Evolutionary conservation across 352 stramenopile genomes (phyloP).

Genomic region (Elongisporangium prolatum): DNA sequence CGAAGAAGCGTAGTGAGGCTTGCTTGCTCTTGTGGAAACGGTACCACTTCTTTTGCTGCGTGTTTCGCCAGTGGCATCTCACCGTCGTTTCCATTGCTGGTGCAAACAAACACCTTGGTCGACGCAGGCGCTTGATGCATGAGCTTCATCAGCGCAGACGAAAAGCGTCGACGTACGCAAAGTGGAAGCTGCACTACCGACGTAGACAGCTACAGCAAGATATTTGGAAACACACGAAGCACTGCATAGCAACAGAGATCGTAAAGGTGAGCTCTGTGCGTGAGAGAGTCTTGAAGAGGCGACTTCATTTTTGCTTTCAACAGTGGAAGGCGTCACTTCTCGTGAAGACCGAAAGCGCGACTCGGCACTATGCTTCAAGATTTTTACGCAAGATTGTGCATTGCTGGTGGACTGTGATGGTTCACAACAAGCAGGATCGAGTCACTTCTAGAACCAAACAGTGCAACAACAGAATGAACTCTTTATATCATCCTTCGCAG

Average conservation of each 20-base stretch:
- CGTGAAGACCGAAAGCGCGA: constrained; percentile 1
- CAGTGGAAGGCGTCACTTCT: constrained; percentile 2
- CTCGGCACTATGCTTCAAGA: constrained; percentile 8
- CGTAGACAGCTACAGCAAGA: constrained; percentile 1
- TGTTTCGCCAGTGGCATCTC: constrained; percentile 5
- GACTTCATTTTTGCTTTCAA: constrained; percentile 7
- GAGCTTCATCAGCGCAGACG: too few relatives aligned
- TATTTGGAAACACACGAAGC: background rate
- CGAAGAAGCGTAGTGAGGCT: background rate
- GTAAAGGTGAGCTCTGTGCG: background rate
- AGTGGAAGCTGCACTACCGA: background rate
- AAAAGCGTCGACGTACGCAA: background rate
- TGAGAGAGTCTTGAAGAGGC: background rate
- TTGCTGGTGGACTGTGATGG: constrained; percentile 37
- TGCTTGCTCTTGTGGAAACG: too few relatives aligned
- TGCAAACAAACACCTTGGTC: background rate
- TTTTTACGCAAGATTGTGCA: constrained; percentile 16
- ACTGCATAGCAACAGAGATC: constrained; percentile 2
- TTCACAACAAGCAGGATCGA: constrained; percentile 48
- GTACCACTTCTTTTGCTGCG: background rate
- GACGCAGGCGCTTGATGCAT: too few relatives aligned
- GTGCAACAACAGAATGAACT: constrained; percentile 21
- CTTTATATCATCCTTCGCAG: constrained; percentile 31
- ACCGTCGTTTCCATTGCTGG: background rate
- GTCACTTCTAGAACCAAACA: constrained; percentile 34